Evolutionary conservation across 2,329 filamentous ascomycete genomes (phyloP).

Genomic region (Xylariaceae sp.): DNA sequence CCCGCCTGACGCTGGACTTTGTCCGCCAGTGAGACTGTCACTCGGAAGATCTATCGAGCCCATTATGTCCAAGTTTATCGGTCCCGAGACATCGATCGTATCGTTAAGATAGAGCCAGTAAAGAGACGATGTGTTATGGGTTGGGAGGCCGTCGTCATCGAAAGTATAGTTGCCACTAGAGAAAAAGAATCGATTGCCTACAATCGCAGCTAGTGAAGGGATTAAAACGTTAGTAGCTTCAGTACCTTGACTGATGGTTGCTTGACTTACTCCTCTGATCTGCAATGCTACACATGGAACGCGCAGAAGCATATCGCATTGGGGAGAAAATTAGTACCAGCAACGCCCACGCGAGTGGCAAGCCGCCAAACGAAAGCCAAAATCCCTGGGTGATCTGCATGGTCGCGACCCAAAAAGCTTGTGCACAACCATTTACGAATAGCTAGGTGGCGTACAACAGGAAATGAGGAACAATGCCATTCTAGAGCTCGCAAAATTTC

Average conservation of each 20-base stretch:
- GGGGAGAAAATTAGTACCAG: too few relatives aligned
- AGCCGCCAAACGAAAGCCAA: too few relatives aligned
- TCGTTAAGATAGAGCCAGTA: constrained; percentile 17
- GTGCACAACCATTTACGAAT: too few relatives aligned
- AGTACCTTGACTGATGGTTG: background rate
- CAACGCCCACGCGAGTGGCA: too few relatives aligned
- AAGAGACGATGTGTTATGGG: constrained; percentile 10
- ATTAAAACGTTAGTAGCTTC: constrained; percentile 7
- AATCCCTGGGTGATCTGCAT: too few relatives aligned
- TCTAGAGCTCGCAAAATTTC: too few relatives aligned
- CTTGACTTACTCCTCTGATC: constrained; percentile 19
- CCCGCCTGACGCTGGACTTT: constrained; percentile 1
- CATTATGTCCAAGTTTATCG: constrained; percentile 9
- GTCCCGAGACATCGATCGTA: constrained; percentile 14
- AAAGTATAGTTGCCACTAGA: constrained; percentile 21
- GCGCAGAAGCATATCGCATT: constrained; percentile 2
- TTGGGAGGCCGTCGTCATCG: constrained; percentile 11
- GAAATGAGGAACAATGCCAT: too few relatives aligned
- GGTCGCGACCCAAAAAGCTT: too few relatives aligned
- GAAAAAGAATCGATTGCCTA: constrained; percentile 18
- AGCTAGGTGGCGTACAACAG: too few relatives aligned
- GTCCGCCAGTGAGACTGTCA: constrained; percentile 7
- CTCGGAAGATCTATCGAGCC: constrained; percentile 11
- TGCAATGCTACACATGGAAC: constrained; percentile 13
- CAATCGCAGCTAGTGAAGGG: constrained; percentile 15